phyloP scores from a whole-genome alignment of 2,329 filamentous ascomycete genomes.

The Exserohilum rostratum region DNA sequence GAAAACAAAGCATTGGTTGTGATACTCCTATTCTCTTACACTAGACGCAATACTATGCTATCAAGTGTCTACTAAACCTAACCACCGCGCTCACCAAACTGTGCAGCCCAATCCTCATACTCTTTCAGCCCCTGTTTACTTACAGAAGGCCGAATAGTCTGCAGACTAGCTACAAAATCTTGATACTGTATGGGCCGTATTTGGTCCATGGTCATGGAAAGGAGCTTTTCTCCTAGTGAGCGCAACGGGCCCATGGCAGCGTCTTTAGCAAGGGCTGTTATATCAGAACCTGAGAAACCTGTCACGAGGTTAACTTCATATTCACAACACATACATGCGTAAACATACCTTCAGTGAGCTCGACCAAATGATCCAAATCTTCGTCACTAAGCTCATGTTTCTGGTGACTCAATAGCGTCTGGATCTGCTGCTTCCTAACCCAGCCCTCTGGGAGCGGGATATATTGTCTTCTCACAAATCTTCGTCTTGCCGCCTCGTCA shows the following conservation, averaged over 20 bases:
- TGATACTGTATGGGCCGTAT: conserved; percentile 82
- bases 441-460: conserved; percentile 89
- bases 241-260: conserved; percentile 96
- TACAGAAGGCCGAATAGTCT: conserved; percentile 87
- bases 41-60: background rate
- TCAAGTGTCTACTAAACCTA: conserved; percentile 46
- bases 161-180: conserved; percentile 85
- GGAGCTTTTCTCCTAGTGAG: conserved; percentile 84
- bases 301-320: background rate
- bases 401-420: conserved; percentile 81
- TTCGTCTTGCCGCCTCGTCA: conserved; percentile 87
- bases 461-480: conserved; percentile 93
- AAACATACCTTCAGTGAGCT: conserved; percentile 77
- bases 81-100: conserved; percentile 91
- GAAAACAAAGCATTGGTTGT: background rate
- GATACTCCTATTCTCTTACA: background rate
- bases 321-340: background rate
- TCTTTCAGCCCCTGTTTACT: conserved; percentile 81
- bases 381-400: conserved; percentile 76
- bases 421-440: conserved; percentile 79
- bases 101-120: conserved; percentile 91
- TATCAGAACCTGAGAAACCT: conserved; percentile 98
- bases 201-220: conserved; percentile 92
- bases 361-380: conserved; percentile 77
- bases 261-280: conserved; percentile 95